Conservation (phyloP, 2,329 filamentous ascomycete genomes). For the Decorospora gaudefroyi region DNA sequence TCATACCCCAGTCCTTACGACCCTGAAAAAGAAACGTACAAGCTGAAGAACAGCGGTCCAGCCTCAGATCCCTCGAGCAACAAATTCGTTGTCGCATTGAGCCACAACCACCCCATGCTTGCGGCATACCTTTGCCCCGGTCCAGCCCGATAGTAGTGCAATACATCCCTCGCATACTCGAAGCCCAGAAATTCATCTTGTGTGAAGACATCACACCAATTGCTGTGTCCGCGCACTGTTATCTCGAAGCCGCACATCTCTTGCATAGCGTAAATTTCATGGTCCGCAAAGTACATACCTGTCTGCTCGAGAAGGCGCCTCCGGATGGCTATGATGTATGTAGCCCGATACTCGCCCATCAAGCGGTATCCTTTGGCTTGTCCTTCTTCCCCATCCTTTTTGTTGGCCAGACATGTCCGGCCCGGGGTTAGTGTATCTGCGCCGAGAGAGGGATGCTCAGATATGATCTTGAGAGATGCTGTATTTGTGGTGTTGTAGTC, state of each 20-base stretch:
- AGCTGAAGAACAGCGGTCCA: slow-evolving; percentile 61
- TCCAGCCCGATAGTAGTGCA: slow-evolving; percentile 64
- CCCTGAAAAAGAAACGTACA: slow-evolving; percentile 46
- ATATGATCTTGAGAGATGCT: slow-evolving; percentile 55
- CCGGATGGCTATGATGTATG: slow-evolving; percentile 55
- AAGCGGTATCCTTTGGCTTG: slow-evolving; percentile 57
- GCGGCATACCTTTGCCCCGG: slow-evolving; percentile 60
- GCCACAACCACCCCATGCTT: slow-evolving; percentile 62
- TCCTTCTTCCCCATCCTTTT: slow-evolving; percentile 49
- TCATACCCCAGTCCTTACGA: background rate
- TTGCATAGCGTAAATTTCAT: slow-evolving; percentile 63
- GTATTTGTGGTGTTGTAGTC: slow-evolving; percentile 50
- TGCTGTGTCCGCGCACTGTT: slow-evolving; percentile 57
- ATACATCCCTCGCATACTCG: slow-evolving; percentile 62
- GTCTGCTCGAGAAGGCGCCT: slow-evolving; percentile 52
- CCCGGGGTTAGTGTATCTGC: slow-evolving; percentile 63
- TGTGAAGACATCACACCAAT: slow-evolving; percentile 62
- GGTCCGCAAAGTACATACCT: slow-evolving; percentile 50
- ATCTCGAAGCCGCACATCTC: slow-evolving; percentile 66
- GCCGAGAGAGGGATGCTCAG: slow-evolving; percentile 56
- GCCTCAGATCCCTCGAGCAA: slow-evolving; percentile 50
- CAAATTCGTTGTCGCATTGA: slow-evolving; percentile 60
- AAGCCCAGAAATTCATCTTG: slow-evolving; percentile 59
- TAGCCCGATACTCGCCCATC: slow-evolving; percentile 53
- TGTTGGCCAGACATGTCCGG: slow-evolving; percentile 50